phyloP scores from a whole-genome alignment of 768 basidiomycete species.

The Phaeotremella fagi region DNA sequence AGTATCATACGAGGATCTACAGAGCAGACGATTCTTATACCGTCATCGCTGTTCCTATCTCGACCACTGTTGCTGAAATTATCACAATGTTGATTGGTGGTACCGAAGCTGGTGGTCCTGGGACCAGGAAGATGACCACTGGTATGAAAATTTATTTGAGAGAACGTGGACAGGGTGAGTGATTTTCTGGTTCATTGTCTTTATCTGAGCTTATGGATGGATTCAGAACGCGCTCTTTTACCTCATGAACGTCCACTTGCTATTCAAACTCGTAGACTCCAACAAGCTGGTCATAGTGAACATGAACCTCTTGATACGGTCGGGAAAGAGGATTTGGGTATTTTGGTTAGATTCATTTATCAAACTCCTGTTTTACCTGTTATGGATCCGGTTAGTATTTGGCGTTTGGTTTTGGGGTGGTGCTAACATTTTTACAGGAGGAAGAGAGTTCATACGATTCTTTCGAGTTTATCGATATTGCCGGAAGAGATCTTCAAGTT shows the following conservation, averaged over 20 bases:
- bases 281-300: conserved; percentile 77
- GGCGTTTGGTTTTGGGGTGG: background rate
- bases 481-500: conserved; percentile 71
- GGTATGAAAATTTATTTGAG: conserved; percentile 55
- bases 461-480: conserved; percentile 76
- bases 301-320: conserved; percentile 73
- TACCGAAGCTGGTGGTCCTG: conserved; percentile 18
- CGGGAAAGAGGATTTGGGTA: conserved; percentile 70
- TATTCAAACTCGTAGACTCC: conserved; percentile 74
- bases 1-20: conserved; percentile 70
- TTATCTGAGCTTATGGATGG: background rate
- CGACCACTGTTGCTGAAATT: conserved; percentile 66
- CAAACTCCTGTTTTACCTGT: conserved; percentile 54
- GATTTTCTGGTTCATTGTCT: background rate
- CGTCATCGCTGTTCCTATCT: conserved; percentile 60
- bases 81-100: conserved; percentile 57
- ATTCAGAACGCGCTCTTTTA: conserved; percentile 72
- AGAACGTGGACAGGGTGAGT: conserved; percentile 50
- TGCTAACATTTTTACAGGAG: conserved; percentile 52
- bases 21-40: conserved; percentile 68
- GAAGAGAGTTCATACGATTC: conserved; percentile 67
- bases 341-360: conserved; percentile 84
- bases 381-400: conserved; percentile 42
- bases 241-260: conserved; percentile 76
- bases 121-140: conserved; percentile 31